Conservation (phyloP, 2,329 filamentous ascomycete genomes). For the Apiospora aurea region DNA sequence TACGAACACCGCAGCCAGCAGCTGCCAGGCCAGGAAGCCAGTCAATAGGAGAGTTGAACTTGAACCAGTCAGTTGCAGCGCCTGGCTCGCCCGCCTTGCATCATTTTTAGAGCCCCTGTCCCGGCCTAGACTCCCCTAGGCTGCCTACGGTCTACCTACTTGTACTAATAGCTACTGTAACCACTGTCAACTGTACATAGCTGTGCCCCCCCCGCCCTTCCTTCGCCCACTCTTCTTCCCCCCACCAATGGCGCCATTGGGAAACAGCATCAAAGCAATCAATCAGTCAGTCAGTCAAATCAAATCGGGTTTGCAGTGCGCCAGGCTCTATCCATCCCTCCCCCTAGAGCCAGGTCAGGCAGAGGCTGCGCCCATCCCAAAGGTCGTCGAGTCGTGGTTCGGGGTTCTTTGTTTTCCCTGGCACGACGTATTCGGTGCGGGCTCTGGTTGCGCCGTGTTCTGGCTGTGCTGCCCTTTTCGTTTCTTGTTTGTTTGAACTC, state of each 20-base stretch:
- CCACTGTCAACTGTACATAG: too few relatives aligned
- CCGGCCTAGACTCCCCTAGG: background rate
- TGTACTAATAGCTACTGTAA: too few relatives aligned
- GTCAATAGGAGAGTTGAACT: too few relatives aligned
- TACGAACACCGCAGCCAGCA: too few relatives aligned
- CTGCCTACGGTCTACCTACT: too few relatives aligned
- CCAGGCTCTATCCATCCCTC: background rate
- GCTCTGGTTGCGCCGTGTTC: background rate
- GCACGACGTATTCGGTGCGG: background rate
- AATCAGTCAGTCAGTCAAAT: too few relatives aligned
- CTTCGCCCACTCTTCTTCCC: too few relatives aligned
- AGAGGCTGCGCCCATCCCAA: background rate
- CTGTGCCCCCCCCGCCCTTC: background rate
- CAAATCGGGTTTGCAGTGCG: too few relatives aligned
- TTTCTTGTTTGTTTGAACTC: background rate
- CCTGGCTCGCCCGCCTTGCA: constrained; percentile 11
- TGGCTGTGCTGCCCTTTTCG: background rate
- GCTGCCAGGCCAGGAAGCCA: too few relatives aligned
- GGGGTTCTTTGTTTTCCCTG: background rate
- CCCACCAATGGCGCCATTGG: background rate
- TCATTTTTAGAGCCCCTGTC: constrained; percentile 3
- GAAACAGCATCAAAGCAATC: too few relatives aligned
- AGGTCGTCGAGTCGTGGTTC: background rate
- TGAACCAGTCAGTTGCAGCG: background rate
- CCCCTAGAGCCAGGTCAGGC: background rate